Base-by-base conservation (phyloP, 208 protist genomes). In the Acanthamoeba culbertsoni region DNA sequence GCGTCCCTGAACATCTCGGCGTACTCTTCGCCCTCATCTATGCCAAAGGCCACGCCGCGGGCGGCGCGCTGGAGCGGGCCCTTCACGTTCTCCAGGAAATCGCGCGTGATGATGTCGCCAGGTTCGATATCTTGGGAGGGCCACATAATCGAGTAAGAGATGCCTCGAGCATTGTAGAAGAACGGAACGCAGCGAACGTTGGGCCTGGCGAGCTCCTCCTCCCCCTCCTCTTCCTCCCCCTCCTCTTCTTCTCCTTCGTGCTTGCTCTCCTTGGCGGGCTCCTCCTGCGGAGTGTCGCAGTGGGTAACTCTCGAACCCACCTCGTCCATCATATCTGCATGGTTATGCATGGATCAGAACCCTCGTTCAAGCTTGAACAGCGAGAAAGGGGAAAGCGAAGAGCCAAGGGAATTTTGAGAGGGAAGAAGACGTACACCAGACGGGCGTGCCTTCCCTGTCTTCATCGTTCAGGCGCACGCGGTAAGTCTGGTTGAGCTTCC, bases 401-500 rank as follows among this genome's bases (percentile, higher is more conserved):
- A 14, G 48, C 23, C 42, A 40, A 0, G 42, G 26, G 40, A 23
- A n/a, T 35, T 37, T 68, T n/a, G n/a, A n/a, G n/a, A n/a, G 59
- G 40, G 40, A 12, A 43, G 46, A 28, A 77, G n/a, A 73, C 53
- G 42, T 51, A 92, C 53, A 92, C 53, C 86, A 92, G 33, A 92
- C 86, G n/a, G 53, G 86, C 12, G 86, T 77, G 51, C 79, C 79
- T 37, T 89, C 79, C 33, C 45, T 89, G 40, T 89, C 79, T 8
- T 40, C 86, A 3, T 68, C 59, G 33, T 92, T 43, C 0, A 92
- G 37, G 31, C 59, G 40, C 51, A 92, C 86, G 4, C 86, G 53
- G 43, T 92, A 92, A 59, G 86, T 92, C 43, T 92, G 86, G 86
- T 92, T 92, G 62, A 62, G 75, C 86, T 75, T 92, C 86, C 86